Evolutionary conservation across 2,329 filamentous ascomycete species (phyloP).

Genomic region (Colletotrichum nymphaeae): DNA sequence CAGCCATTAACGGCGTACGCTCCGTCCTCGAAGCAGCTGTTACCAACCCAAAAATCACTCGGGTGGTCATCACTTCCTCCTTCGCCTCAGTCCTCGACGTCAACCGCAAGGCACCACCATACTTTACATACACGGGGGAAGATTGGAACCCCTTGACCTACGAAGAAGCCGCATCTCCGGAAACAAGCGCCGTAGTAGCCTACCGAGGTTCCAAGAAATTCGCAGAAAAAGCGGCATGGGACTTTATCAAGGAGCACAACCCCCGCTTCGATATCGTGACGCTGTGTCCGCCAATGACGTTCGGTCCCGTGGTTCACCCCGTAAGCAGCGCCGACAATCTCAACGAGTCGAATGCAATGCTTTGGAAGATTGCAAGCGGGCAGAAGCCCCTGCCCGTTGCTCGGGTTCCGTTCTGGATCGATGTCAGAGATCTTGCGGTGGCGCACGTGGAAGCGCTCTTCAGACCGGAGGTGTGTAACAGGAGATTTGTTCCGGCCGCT

Average conservation of each 20-base stretch:
- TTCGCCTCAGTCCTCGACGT: slow-evolving; percentile 73
- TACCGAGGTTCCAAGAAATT: slow-evolving; percentile 50
- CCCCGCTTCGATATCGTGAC: slow-evolving; percentile 56
- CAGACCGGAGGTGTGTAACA: slow-evolving; percentile 47
- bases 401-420: slow-evolving; percentile 56
- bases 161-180: slow-evolving; percentile 56
- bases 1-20: slow-evolving; percentile 58
- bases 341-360: slow-evolving; percentile 55
- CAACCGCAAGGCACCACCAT: slow-evolving; percentile 57
- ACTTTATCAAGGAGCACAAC: slow-evolving; percentile 47
- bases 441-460: slow-evolving; percentile 57
- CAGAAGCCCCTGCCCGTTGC: slow-evolving; percentile 50
- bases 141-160: slow-evolving; percentile 69
- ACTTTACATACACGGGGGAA: slow-evolving; percentile 62
- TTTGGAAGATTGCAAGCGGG: slow-evolving; percentile 54
- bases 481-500: slow-evolving; percentile 52
- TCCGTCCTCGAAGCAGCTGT: slow-evolving; percentile 51
- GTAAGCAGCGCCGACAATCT: slow-evolving; percentile 47
- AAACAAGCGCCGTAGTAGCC: slow-evolving; percentile 51
- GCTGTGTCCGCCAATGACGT: slow-evolving; percentile 57
- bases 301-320: slow-evolving; percentile 55
- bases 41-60: slow-evolving; percentile 39
- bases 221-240: slow-evolving; percentile 48
- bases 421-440: slow-evolving; percentile 57
- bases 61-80: slow-evolving; percentile 70